A percentile compares a stretch with the other conserved stretches of the same genome.
Conservation (phyloP, 768 basidiomycete species). For the Hemileccinum impolitum region DNA sequence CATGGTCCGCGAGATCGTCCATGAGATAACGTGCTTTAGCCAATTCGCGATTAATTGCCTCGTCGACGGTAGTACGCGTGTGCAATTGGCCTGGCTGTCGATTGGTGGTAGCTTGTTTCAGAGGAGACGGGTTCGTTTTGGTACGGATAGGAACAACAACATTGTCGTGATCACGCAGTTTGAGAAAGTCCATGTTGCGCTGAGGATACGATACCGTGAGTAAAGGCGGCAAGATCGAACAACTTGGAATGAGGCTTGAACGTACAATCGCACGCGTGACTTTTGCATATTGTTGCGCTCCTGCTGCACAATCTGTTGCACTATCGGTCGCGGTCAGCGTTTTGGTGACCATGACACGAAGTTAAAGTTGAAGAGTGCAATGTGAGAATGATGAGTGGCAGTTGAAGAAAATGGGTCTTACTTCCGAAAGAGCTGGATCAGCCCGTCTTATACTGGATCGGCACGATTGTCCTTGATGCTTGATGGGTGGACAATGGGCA, state of each 20-base stretch:
- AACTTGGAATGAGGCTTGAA: not conserved
- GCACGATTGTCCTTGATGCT: no score
- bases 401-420: not conserved
- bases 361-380: not conserved
- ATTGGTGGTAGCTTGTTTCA: not conserved
- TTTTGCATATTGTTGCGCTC: not conserved
- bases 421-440: not conserved
- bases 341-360: not conserved
- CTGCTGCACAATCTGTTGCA: not conserved
- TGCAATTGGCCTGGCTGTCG: slow-evolving; percentile 2
- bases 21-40: slow-evolving; percentile 4
- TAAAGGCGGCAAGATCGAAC: not conserved
- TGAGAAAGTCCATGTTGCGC: not conserved
- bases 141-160: not conserved
- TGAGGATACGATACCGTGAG: not conserved
- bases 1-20: slow-evolving; percentile 15
- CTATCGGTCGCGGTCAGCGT: not conserved
- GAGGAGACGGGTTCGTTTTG: not conserved
- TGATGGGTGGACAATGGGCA: no score
- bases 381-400: not conserved
- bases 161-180: not conserved
- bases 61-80: not conserved
- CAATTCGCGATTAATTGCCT: slow-evolving; percentile 5
- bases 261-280: not conserved
- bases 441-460: no score